Evolutionary conservation across 169 alveolate species (phyloP).

Genomic region (Amoebophrya sp.): DNA sequence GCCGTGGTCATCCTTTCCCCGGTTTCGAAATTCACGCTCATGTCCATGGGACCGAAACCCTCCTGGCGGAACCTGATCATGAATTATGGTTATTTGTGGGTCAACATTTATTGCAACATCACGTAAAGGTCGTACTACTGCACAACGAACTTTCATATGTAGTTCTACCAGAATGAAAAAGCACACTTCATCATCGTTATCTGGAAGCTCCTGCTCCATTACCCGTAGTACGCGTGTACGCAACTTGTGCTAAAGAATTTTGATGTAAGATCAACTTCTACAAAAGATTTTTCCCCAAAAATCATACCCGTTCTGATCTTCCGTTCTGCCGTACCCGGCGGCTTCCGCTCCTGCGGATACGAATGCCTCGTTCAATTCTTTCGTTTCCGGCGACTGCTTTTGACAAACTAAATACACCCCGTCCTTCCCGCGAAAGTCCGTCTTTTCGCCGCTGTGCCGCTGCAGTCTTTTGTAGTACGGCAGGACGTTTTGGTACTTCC

Average conservation of each 20-base stretch:
- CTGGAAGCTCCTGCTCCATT: no score
- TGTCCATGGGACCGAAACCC: constrained; percentile 36
- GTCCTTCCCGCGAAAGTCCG: background rate
- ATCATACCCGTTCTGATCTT: constrained; percentile 17
- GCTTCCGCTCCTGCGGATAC: constrained; percentile 26
- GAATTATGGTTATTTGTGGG: background rate
- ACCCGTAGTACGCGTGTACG: no score
- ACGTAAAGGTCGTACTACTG: no score
- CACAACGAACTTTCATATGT: no score
- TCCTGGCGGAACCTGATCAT: constrained; percentile 26
- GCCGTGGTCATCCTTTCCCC: background rate
- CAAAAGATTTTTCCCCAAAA: background rate
- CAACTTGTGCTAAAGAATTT: no score
- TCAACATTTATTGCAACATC: background rate
- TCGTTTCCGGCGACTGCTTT: background rate
- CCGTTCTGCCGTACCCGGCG: background rate
- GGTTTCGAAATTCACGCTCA: background rate
- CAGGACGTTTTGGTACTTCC: constrained; percentile 25
- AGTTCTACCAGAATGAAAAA: no score
- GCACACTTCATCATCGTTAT: no score
- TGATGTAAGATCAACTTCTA: no score
- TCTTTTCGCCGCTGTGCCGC: background rate
- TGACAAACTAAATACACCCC: background rate
- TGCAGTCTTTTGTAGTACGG: background rate
- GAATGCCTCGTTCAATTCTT: constrained; percentile 25